A percentile compares a stretch with the other conserved stretches of the same genome.
Evolutionary conservation across 1,284 basidiomycete species (phyloP).

Genomic region (Cryptococcus sp.): DNA sequence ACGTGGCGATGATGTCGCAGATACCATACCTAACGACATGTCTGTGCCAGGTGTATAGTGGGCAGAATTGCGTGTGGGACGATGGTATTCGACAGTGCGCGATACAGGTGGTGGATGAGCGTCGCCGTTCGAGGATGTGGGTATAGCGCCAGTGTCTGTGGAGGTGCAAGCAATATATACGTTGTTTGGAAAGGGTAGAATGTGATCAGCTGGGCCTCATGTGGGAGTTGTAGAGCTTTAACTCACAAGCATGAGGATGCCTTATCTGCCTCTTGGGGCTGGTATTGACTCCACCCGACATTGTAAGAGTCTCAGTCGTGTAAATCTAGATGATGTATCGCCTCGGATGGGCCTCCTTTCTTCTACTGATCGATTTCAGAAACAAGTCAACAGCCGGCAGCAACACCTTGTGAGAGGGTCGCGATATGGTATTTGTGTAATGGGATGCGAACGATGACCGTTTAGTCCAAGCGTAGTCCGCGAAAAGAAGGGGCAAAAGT

Average conservation of each 20-base stretch:
- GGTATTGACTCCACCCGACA: constrained; percentile 30
- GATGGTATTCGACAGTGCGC: constrained; percentile 41
- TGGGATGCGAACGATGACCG: too few relatives aligned
- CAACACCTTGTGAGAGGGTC: too few relatives aligned
- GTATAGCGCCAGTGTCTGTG: constrained; percentile 46
- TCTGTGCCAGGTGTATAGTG: constrained; percentile 38
- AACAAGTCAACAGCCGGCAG: too few relatives aligned
- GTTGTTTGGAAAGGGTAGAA: neutral
- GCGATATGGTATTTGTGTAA: too few relatives aligned
- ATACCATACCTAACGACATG: constrained; percentile 42
- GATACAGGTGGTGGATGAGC: constrained; percentile 13
- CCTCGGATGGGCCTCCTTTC: too few relatives aligned
- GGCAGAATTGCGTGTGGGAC: constrained; percentile 43
- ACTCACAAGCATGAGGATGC: constrained; percentile 47
- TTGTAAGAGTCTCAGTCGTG: constrained; percentile 1
- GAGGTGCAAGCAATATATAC: neutral
- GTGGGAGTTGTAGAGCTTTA: neutral
- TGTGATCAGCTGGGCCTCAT: constrained; percentile 1
- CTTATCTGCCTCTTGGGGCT: constrained; percentile 43
- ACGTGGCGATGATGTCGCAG: constrained; percentile 11
- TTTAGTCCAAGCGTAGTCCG: too few relatives aligned
- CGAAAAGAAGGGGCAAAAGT: too few relatives aligned
- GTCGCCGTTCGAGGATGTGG: constrained; percentile 28
- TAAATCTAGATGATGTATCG: too few relatives aligned
- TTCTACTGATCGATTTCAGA: too few relatives aligned